Conservation (phyloP, 176 grass and related monocot genomes). For the Aegilops bicornis region DNA sequence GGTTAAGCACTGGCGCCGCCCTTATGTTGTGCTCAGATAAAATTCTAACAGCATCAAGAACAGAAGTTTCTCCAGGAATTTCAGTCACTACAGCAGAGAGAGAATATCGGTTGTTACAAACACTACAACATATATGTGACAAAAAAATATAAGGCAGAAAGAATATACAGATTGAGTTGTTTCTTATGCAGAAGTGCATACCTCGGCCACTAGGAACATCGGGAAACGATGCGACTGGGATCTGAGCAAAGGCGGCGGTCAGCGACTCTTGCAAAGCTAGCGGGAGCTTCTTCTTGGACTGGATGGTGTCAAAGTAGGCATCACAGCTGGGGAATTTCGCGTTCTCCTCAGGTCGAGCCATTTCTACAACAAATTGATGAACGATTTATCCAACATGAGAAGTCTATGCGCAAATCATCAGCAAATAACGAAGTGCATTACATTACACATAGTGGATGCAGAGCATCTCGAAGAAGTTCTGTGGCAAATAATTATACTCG, state of each 20-base stretch:
- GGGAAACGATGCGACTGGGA: slow-evolving; percentile 77
- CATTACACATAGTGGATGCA: background rate
- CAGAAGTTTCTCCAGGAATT: no score
- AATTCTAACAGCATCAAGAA: no score
- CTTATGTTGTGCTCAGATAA: background rate
- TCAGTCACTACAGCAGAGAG: no score
- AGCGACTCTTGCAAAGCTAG: slow-evolving; percentile 70
- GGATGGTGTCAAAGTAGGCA: slow-evolving; percentile 89
- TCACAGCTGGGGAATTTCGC: slow-evolving; percentile 58
- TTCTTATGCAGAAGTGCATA: slow-evolving; percentile 16
- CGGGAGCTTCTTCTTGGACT: slow-evolving; percentile 88
- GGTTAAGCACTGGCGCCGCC: slow-evolving; percentile 72
- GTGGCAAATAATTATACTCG: background rate
- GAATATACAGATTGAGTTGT: background rate
- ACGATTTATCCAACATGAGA: background rate
- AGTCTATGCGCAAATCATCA: background rate
- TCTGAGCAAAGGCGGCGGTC: slow-evolving; percentile 71
- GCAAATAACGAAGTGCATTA: background rate
- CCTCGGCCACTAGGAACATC: slow-evolving; percentile 84
- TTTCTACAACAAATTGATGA: slow-evolving; percentile 35
- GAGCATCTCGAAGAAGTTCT: background rate
- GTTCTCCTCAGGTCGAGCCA: slow-evolving; percentile 34
- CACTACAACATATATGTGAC: background rate
- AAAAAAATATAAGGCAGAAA: background rate
- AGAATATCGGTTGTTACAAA: no score